phyloP scores from a whole-genome alignment of 1,284 basidiomycete species.

The Caloboletus firmus region DNA sequence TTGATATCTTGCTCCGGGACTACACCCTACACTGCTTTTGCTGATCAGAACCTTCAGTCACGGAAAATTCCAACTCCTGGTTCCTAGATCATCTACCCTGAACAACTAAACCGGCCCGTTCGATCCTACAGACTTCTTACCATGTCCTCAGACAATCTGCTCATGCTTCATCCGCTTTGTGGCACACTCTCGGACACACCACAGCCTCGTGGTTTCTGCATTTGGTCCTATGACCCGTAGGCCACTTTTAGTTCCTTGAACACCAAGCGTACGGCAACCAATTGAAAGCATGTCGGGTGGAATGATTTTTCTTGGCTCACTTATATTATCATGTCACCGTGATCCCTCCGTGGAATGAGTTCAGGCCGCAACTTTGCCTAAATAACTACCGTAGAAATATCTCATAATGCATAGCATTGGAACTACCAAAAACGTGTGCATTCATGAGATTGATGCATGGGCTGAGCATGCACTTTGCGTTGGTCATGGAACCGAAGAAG shows the following conservation, averaged over 20 bases:
- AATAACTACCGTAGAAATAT: not conserved
- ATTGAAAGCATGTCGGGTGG: constrained; percentile 3
- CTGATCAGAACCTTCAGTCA: constrained; percentile 4
- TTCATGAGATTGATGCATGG: not conserved
- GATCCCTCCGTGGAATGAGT: constrained; percentile 5
- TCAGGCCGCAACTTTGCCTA: not conserved
- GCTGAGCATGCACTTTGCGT: not conserved
- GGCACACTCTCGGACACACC: constrained; percentile 33
- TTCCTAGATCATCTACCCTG: not conserved
- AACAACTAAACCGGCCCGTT: not conserved
- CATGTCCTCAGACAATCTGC: constrained; percentile 21
- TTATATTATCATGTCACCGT: constrained; percentile 3
- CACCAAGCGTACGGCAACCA: constrained; percentile 6
- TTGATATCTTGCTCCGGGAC: constrained; percentile 17
- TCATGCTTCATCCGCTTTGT: constrained; percentile 29
- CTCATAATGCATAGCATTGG: not conserved
- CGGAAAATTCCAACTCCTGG: constrained; percentile 1
- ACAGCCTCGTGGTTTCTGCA: constrained; percentile 23
- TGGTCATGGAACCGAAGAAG: not conserved
- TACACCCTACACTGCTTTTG: constrained; percentile 14
- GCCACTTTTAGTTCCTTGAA: not conserved
- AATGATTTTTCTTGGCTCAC: not conserved
- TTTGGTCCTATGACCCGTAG: constrained; percentile 2
- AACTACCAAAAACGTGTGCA: not conserved
- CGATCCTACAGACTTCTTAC: constrained; percentile 9